Evolutionary conservation across 495 filamentous ascomycete species (phyloP), one percentile per base, ranked within the genome.

Genomic region (Pyrenopolyporus hunteri): DNA sequence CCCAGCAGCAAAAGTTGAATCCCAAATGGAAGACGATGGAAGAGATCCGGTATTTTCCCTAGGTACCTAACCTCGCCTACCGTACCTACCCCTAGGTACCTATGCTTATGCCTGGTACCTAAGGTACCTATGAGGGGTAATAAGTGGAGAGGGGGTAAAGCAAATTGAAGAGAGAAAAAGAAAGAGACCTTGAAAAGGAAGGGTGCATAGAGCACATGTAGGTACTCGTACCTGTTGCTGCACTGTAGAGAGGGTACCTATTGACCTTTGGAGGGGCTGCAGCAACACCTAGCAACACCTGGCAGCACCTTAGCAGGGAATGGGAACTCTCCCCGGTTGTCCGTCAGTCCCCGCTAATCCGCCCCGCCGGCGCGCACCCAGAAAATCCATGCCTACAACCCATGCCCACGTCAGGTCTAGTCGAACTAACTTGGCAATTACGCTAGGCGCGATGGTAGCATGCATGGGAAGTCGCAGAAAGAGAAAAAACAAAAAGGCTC

Each of bases 311-410:
- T 51, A 50, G 45, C 45, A 59, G 10, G 45, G 55, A 59, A 59
- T 48, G 33, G 57, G 57, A 25, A 49, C 7, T 28, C 36, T 44
- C 29, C 37, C 59, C 59, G 50, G 45, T 14, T 44, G 51, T 45
- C 59, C 59, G 59, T 51, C 44, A 37, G 36, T 56, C 59, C n/a
- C 55, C 50, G 50, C 59, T 56, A 61, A 56, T 50, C 59, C 50
- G 59, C 59, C 59, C 59, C 50, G 59, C 59, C 45, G 59, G 32
- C 51, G 37, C 48, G 31, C 16, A 53, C 37, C 42, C 31, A 36
- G 37, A 20, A 36, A 40, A 44, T 23, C 16, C 46, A 39, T 19
- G 35, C 19, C 35, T 35, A 35, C 31, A 1, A n/a, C n/a, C n/a
- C 11, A 39, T 17, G 14, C 19, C 35, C 35, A n/a, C n/a, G n/a